Percentiles rank a stretch among this genome's conserved stretches.
These are phyloP conservation scores for Pelargonium nanum DNA, from an alignment of 345 rosid species.

Conservation along the genomic window DNA sequence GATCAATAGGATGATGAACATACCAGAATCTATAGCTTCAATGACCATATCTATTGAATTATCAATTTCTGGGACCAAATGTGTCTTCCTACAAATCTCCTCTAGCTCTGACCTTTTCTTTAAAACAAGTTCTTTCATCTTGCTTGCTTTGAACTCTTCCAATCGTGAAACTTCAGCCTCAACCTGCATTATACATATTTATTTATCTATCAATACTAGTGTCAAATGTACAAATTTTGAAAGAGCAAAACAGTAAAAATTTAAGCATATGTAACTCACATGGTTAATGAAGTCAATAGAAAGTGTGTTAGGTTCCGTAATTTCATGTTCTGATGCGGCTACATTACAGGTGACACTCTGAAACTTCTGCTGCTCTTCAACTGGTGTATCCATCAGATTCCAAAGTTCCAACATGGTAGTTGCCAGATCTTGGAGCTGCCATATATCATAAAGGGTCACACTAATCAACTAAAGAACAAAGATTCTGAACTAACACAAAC, in stretches of 20 bases:
- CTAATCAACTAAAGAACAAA: not conserved
- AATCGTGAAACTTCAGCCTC: slow-evolving; percentile 79
- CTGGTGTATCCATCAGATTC: slow-evolving; percentile 97
- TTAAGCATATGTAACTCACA: slow-evolving; percentile 36
- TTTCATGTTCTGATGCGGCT: slow-evolving; percentile 92
- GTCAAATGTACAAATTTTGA: too few relatives aligned
- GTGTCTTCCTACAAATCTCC: slow-evolving; percentile 89
- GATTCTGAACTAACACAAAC: not conserved
- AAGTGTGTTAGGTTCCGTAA: slow-evolving; percentile 73
- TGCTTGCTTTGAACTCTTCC: slow-evolving; percentile 85
- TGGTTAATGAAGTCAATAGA: slow-evolving; percentile 64
- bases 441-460: not conserved
- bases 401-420: slow-evolving; percentile 86
- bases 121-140: slow-evolving; percentile 92
- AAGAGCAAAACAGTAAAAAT: not conserved
- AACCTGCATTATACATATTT: slow-evolving; percentile 45
- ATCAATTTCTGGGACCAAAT: slow-evolving; percentile 58
- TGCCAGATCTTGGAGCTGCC: slow-evolving; percentile 97
- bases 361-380: slow-evolving; percentile 87
- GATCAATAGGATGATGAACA: not conserved
- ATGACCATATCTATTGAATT: slow-evolving; percentile 55
- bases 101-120: slow-evolving; percentile 84
- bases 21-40: slow-evolving; percentile 85
- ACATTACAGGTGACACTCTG: slow-evolving; percentile 82
- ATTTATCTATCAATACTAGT: not conserved